Evolutionary conservation across 805 yeast species (phyloP).

Genomic region (Sugiyamaella smithiae): DNA sequence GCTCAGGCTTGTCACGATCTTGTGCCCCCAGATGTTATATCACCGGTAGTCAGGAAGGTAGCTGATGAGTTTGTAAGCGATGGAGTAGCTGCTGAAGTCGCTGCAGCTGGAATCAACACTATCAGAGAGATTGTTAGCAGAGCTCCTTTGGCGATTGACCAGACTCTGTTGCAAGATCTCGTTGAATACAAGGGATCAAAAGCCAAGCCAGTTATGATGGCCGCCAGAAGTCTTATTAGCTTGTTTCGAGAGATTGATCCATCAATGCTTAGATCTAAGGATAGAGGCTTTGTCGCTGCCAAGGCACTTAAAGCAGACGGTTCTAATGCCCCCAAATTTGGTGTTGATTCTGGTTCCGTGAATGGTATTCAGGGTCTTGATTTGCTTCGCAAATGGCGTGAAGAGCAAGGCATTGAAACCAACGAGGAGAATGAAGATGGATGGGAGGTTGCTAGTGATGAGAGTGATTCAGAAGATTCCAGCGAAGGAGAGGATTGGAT

Average conservation of each 20-base stretch:
- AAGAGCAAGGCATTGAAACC: constrained; percentile 48
- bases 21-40: constrained; percentile 91
- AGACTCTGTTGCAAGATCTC: constrained; percentile 82
- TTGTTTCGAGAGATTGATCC: constrained; percentile 95
- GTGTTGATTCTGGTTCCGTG: constrained; percentile 62
- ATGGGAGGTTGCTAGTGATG: constrained; percentile 52
- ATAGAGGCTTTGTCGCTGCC: constrained; percentile 89
- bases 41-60: constrained; percentile 78
- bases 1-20: constrained; percentile 97
- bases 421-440: constrained; percentile 60
- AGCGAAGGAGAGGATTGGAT: constrained; percentile 93
- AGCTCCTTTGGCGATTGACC: constrained; percentile 92
- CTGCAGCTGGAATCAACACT: constrained; percentile 95
- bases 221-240: constrained; percentile 83
- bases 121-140: constrained; percentile 90
- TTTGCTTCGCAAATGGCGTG: constrained; percentile 81
- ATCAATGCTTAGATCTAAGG: constrained; percentile 85
- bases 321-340: constrained; percentile 45
- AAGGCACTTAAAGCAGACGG: constrained; percentile 65
- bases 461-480: constrained; percentile 44
- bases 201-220: constrained; percentile 90
- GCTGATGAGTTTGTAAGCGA: constrained; percentile 98
- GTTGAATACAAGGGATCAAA: constrained; percentile 89
- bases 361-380: constrained; percentile 91
- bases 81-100: constrained; percentile 97